Evolutionary conservation across 345 rosid genomes (phyloP).

Genomic region (Lagerstroemia speciosa): DNA sequence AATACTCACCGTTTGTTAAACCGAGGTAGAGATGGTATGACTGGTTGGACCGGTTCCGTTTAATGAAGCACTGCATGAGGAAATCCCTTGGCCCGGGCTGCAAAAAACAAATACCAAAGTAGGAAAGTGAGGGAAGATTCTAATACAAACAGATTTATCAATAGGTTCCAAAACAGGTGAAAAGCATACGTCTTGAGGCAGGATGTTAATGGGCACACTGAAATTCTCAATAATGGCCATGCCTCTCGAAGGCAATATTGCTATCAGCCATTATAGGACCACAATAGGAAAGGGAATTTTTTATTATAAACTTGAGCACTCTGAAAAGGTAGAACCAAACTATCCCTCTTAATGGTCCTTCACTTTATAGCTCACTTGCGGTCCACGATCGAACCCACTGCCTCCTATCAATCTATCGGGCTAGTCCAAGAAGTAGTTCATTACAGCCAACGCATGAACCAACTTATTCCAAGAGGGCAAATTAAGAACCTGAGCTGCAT

Average conservation of each 20-base stretch:
- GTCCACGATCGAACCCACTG: neutral
- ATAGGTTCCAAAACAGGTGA: neutral
- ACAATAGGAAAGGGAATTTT: neutral
- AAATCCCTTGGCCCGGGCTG: constrained; percentile 90
- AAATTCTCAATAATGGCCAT: neutral
- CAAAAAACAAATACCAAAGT: constrained; percentile 16
- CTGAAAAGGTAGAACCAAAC: constrained; percentile 4
- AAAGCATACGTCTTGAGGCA: neutral
- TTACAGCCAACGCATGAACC: neutral
- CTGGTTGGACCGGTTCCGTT: constrained; percentile 61
- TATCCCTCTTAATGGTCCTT: neutral
- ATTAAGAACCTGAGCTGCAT: neutral
- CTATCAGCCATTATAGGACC: neutral
- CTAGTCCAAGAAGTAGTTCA: neutral
- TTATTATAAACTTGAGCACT: neutral
- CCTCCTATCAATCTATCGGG: neutral
- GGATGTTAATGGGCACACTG: neutral
- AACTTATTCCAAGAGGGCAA: neutral
- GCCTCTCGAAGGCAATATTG: neutral
- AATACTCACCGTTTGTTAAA: constrained; percentile 52
- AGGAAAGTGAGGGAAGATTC: constrained; percentile 1
- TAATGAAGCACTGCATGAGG: constrained; percentile 76
- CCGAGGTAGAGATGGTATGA: constrained; percentile 72
- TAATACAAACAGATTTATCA: neutral
- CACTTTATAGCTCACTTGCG: neutral